Evolutionary conservation across 202 grass and related monocot species (phyloP).

Genomic region (Cymbopogon flexuosus): DNA sequence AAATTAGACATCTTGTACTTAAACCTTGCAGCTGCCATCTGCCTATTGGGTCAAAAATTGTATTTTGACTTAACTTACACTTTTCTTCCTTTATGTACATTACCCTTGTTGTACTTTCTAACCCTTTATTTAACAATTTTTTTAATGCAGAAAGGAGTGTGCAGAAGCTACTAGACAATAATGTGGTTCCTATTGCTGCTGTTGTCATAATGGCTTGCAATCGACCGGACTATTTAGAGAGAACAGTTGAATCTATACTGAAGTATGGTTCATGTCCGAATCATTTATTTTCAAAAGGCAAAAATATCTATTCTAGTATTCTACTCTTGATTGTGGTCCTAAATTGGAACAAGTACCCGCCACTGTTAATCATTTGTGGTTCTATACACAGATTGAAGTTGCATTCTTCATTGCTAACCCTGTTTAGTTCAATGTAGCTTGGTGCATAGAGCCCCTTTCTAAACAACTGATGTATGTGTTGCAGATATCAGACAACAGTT

Average conservation of each 20-base stretch:
- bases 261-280: conserved; percentile 49
- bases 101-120: not conserved
- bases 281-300: not conserved
- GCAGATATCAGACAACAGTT: conserved; percentile 72
- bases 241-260: conserved; percentile 90
- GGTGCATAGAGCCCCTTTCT: not conserved
- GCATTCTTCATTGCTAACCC: not conserved
- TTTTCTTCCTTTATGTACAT: not conserved
- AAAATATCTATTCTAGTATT: not conserved
- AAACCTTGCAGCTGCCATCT: not conserved
- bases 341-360: not conserved
- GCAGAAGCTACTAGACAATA: conserved; percentile 44
- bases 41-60: not conserved
- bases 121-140: conserved; percentile 17
- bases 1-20: not conserved
- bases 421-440: conserved; percentile 9
- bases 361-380: not conserved
- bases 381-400: not conserved
- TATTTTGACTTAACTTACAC: not conserved
- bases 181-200: conserved; percentile 82
- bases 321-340: not conserved
- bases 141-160: conserved; percentile 66
- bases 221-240: conserved; percentile 88
- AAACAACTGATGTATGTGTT: conserved; percentile 14
- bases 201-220: conserved; percentile 99